A percentile compares a stretch with the other conserved stretches of the same genome.
Conservation (phyloP, 768 basidiomycete genomes). For the Amanita pallidorosea region DNA sequence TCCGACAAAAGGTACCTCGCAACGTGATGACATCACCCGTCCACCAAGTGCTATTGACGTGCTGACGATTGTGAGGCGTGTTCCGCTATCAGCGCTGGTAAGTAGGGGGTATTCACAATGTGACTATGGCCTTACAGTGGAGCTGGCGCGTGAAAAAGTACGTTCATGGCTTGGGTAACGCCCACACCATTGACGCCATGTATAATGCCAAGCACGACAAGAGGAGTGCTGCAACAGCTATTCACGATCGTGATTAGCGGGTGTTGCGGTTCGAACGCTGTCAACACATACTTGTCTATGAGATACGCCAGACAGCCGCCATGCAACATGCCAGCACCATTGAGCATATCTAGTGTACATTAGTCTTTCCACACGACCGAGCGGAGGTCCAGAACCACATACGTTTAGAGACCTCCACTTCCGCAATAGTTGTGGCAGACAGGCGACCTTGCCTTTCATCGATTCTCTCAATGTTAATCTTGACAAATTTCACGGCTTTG, state of each 20-base stretch:
- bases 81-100: conserved; percentile 31
- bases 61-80: conserved; percentile 46
- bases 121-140: conserved; percentile 32
- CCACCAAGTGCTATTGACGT: conserved; percentile 60
- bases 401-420: conserved; percentile 55
- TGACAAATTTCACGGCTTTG: conserved; percentile 46
- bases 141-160: conserved; percentile 62
- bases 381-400: conserved; percentile 11
- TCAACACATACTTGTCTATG: conserved; percentile 49
- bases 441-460: conserved; percentile 36
- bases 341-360: conserved; percentile 47
- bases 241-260: neutral
- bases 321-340: conserved; percentile 67
- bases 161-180: conserved; percentile 62
- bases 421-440: conserved; percentile 53
- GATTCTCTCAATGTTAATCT: conserved; percentile 41
- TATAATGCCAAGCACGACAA: conserved; percentile 54
- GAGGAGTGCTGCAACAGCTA: conserved; percentile 58
- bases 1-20: conserved; percentile 40
- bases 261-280: neutral
- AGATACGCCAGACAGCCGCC: conserved; percentile 69
- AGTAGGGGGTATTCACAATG: conserved; percentile 2
- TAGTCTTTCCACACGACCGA: neutral
- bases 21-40: conserved; percentile 59
- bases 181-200: conserved; percentile 59